phyloP scores from a whole-genome alignment of 345 rosid genomes.

The Eucalyptus paniculata region DNA sequence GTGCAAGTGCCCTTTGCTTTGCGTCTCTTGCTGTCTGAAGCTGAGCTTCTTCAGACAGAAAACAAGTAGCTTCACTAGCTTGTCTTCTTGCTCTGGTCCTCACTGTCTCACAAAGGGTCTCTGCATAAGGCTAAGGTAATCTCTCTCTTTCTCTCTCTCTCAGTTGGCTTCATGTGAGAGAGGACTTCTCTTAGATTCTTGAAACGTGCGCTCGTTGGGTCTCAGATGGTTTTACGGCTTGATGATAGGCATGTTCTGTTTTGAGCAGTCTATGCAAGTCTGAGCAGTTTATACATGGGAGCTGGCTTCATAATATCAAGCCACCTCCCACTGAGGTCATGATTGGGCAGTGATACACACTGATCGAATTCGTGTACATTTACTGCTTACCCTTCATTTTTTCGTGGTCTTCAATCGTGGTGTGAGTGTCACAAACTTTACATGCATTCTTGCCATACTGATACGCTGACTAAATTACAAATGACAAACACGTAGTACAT shows the following conservation, averaged over 20 bases:
- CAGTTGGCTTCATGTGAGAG: neutral
- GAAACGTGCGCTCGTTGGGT: neutral
- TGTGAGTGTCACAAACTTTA: neutral
- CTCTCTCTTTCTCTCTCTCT: neutral
- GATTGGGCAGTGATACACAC: neutral
- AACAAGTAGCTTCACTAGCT: neutral
- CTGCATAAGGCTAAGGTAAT: neutral
- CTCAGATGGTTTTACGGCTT: neutral
- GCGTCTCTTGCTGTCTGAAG: neutral
- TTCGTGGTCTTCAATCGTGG: neutral
- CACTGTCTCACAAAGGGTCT: neutral
- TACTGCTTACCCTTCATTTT: neutral
- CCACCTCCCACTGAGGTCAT: neutral
- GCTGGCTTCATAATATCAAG: neutral
- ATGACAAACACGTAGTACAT: neutral
- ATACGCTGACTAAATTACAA: neutral
- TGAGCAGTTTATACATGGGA: neutral
- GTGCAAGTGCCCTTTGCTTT: neutral
- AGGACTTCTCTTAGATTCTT: neutral
- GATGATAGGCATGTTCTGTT: neutral
- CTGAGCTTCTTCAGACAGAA: neutral
- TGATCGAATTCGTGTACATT: neutral
- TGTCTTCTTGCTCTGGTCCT: neutral
- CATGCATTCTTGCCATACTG: neutral
- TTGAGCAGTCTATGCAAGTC: neutral